Percentiles rank a stretch among this genome's conserved stretches.
Conservation (phyloP, 306 rosid species). For the Trichosanthes truncata region DNA sequence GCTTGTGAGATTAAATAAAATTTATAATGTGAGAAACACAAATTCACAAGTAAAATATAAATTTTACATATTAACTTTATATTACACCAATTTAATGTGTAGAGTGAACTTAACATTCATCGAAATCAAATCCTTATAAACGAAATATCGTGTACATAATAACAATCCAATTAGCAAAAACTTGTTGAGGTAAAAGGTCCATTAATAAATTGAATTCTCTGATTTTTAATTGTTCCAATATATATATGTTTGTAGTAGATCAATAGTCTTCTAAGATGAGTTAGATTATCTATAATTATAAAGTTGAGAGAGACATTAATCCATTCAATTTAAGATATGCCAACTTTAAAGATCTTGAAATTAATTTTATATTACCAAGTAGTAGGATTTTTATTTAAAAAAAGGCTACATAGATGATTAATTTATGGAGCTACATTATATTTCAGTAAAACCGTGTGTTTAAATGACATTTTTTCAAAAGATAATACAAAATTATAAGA, state of each 20-base stretch:
- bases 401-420: not conserved
- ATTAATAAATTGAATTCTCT: not conserved
- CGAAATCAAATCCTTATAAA: too few species aligned
- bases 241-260: not conserved
- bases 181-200: not conserved
- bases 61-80: too few species aligned
- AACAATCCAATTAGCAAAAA: not conserved
- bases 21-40: too few species aligned
- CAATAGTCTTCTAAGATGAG: not conserved
- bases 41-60: too few species aligned
- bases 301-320: not conserved
- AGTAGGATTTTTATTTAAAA: not conserved
- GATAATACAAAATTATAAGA: not conserved
- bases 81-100: too few species aligned
- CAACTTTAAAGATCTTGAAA: not conserved
- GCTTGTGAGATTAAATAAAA: too few species aligned
- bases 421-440: too few species aligned
- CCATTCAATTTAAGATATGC: not conserved
- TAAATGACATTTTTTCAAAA: too few species aligned
- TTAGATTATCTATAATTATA: not conserved
- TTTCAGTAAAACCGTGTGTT: too few species aligned
- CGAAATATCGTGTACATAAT: not conserved
- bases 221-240: not conserved
- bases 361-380: not conserved
- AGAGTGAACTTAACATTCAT: too few species aligned